Conservation (phyloP, 2,329 filamentous ascomycete genomes). For the Lasiodiplodia citricola region DNA sequence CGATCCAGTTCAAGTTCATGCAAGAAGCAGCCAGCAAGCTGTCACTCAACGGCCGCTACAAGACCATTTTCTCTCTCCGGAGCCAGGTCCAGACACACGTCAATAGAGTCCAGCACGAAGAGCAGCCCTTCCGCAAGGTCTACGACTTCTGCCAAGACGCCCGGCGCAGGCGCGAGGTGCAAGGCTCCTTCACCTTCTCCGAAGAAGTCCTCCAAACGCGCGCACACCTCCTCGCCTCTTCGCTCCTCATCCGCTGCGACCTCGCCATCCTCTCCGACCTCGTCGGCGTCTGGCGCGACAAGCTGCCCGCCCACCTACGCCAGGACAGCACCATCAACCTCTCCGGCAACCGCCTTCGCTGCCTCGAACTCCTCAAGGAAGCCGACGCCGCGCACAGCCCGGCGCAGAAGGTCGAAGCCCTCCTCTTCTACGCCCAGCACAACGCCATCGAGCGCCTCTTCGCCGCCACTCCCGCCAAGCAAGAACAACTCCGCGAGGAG, state of each 20-base stretch:
- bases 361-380: conserved; percentile 46
- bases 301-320: conserved; percentile 6
- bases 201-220: conserved; percentile 37
- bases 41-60: conserved; percentile 26
- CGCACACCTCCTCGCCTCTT: conserved; percentile 47
- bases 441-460: conserved; percentile 49
- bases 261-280: conserved; percentile 55
- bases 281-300: conserved; percentile 33
- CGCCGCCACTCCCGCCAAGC: neutral
- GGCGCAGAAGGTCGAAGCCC: conserved; percentile 56
- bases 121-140: conserved; percentile 58
- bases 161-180: conserved; percentile 37
- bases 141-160: conserved; percentile 52
- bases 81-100: conserved; percentile 34
- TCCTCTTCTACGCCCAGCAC: conserved; percentile 58
- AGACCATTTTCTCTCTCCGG: conserved; percentile 27
- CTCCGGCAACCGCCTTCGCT: conserved; percentile 45
- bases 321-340: conserved; percentile 38
- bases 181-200: conserved; percentile 38
- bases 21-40: neutral
- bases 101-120: conserved; percentile 47
- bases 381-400: conserved; percentile 46
- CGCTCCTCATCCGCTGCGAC: conserved; percentile 58
- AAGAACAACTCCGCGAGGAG: conserved; percentile 29
- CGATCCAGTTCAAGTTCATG: neutral